Evolutionary conservation across 768 basidiomycete species (phyloP).

Genomic region (Sarcodon sp.): DNA sequence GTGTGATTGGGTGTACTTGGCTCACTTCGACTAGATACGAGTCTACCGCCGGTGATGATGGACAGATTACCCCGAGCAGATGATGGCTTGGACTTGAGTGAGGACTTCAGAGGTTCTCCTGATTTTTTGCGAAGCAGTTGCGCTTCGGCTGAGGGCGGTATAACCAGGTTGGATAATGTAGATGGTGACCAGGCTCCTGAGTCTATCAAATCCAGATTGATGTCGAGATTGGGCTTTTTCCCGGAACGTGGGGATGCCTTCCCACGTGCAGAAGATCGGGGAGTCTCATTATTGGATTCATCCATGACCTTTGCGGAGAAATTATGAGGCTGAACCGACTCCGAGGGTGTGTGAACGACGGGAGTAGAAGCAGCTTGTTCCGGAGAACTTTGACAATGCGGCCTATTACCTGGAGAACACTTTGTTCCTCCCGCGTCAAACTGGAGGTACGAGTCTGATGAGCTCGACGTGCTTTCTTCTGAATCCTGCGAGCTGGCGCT

Average conservation of each 20-base stretch:
- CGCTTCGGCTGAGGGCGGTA: slow-evolving; percentile 17
- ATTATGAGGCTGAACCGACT: neutral
- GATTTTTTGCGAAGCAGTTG: slow-evolving; percentile 80
- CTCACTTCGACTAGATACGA: slow-evolving; percentile 48
- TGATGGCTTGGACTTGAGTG: slow-evolving; percentile 62
- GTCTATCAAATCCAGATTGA: slow-evolving; percentile 2
- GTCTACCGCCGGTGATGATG: slow-evolving; percentile 29
- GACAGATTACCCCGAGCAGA: slow-evolving; percentile 32
- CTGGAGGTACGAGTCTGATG: slow-evolving; percentile 11
- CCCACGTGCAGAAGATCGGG: slow-evolving; percentile 2
- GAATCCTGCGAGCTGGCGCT: slow-evolving; percentile 1
- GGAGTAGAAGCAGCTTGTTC: slow-evolving; percentile 33
- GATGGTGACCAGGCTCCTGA: neutral
- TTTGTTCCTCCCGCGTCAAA: slow-evolving; percentile 12
- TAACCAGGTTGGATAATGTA: neutral
- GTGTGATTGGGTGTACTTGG: slow-evolving; percentile 68
- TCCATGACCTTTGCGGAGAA: neutral
- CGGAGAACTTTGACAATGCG: slow-evolving; percentile 13
- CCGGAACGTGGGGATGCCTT: neutral
- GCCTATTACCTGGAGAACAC: slow-evolving; percentile 10
- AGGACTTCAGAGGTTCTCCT: slow-evolving; percentile 86
- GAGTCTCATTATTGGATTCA: slow-evolving; percentile 7
- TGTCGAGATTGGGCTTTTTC: neutral
- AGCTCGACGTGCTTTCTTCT: slow-evolving; percentile 6
- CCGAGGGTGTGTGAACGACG: slow-evolving; percentile 12